Conservation (phyloP, 495 filamentous ascomycete genomes). For the Tuber umbilicatum region DNA sequence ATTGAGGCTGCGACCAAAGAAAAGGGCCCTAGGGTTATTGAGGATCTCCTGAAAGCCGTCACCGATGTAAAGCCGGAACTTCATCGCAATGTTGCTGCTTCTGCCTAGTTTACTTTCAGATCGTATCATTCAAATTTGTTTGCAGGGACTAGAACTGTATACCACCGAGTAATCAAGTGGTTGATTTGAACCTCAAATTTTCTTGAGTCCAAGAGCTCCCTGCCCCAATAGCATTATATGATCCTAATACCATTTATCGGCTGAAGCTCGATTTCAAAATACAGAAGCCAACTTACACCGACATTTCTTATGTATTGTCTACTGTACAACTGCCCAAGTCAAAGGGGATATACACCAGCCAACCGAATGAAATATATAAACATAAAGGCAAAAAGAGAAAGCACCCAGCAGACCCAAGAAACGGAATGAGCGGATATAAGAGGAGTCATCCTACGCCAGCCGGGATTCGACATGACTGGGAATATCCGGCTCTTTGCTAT, state of each 20-base stretch:
- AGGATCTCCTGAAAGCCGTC: slow-evolving; percentile 70
- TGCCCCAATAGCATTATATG: background rate
- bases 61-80: slow-evolving; percentile 63
- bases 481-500: background rate
- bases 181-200: background rate
- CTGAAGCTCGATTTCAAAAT: background rate
- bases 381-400: slow-evolving; percentile 3
- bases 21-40: slow-evolving; percentile 69
- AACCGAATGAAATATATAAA: background rate
- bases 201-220: background rate
- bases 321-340: background rate
- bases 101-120: slow-evolving; percentile 14
- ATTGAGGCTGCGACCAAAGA: slow-evolving; percentile 74
- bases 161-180: background rate
- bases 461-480: background rate
- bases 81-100: slow-evolving; percentile 35
- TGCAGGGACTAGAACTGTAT: slow-evolving; percentile 5
- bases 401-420: background rate
- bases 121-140: slow-evolving; percentile 6
- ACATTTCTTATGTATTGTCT: background rate
- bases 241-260: background rate
- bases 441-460: background rate
- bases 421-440: background rate
- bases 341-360: background rate
- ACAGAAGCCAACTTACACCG: background rate